phyloP scores from a whole-genome alignment of 129 eudicot genomes.

The Pittosporum tobira region DNA sequence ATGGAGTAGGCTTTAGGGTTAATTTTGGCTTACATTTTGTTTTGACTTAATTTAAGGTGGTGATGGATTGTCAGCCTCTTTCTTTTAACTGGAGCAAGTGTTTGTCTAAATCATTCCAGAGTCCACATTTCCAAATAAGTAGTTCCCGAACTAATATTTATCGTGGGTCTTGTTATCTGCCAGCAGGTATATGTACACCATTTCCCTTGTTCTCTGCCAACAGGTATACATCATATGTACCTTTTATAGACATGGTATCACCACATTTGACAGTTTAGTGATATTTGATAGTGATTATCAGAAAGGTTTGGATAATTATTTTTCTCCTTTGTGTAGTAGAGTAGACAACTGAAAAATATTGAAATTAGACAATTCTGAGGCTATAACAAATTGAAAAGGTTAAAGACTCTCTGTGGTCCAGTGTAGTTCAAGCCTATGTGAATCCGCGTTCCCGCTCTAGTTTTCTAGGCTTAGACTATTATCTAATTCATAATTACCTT shows the following conservation, averaged over 20 bases:
- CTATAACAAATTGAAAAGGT: too few relatives aligned
- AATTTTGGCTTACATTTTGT: background rate
- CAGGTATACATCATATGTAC: conserved; percentile 19
- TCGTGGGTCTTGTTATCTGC: conserved; percentile 1
- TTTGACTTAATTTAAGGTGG: conserved; percentile 20
- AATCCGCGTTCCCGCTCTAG: too few relatives aligned
- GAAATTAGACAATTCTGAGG: too few relatives aligned
- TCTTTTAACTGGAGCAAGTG: conserved; percentile 21
- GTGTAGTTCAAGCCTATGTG: too few relatives aligned
- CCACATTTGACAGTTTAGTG: too few relatives aligned
- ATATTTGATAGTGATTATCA: background rate
- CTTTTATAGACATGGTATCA: too few relatives aligned
- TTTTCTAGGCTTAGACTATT: too few relatives aligned
- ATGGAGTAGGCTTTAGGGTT: too few relatives aligned
- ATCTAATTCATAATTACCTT: too few relatives aligned
- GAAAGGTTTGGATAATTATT: background rate
- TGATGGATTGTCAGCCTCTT: conserved; percentile 27
- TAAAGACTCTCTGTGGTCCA: too few relatives aligned
- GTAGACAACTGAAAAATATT: too few relatives aligned
- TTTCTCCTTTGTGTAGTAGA: background rate
- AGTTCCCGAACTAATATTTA: background rate
- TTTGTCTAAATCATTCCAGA: conserved; percentile 8
- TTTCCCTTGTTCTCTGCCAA: conserved; percentile 4
- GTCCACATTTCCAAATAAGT: conserved; percentile 6
- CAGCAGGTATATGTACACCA: conserved; percentile 30